Conservation (phyloP, 768 basidiomycete genomes). For the Lactifluus echinatus region DNA sequence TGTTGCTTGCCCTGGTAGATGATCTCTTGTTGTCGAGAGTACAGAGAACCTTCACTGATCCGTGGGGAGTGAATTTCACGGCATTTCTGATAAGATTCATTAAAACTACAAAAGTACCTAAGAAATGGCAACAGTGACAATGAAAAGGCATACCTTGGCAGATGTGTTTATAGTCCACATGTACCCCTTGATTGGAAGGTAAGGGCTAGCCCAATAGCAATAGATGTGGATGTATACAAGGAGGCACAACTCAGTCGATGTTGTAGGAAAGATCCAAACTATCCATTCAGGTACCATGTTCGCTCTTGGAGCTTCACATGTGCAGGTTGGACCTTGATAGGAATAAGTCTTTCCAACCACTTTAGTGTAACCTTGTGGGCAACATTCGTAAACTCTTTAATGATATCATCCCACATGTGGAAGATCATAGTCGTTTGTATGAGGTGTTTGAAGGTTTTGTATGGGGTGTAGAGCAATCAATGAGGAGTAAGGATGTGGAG, state of each 20-base stretch:
- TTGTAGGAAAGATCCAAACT: slow-evolving; percentile 68
- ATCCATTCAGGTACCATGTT: no score
- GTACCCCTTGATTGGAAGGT: slow-evolving; percentile 41
- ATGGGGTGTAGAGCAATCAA: no score
- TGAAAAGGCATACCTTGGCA: slow-evolving; percentile 44
- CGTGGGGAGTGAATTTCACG: slow-evolving; percentile 60
- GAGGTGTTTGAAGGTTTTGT: no score
- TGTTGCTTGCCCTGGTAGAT: slow-evolving; percentile 32
- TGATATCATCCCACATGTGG: no score
- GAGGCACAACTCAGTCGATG: slow-evolving; percentile 56
- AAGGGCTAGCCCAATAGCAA: neutral
- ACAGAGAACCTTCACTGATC: slow-evolving; percentile 55
- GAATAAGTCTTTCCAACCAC: no score
- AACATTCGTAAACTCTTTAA: no score
- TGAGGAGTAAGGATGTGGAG: no score
- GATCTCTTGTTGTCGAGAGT: slow-evolving; percentile 37
- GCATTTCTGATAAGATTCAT: slow-evolving; percentile 77
- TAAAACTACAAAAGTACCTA: slow-evolving; percentile 36
- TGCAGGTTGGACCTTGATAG: no score
- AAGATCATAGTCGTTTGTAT: no score
- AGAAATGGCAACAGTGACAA: neutral
- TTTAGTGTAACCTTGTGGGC: no score
- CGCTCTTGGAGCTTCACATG: no score
- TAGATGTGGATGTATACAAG: slow-evolving; percentile 35
- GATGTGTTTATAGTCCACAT: slow-evolving; percentile 63